Percentiles rank a stretch among this genome's conserved stretches.
These are phyloP conservation scores for Corymbia maculata DNA, from an alignment of 345 rosid genomes.

Conservation along the genomic window DNA sequence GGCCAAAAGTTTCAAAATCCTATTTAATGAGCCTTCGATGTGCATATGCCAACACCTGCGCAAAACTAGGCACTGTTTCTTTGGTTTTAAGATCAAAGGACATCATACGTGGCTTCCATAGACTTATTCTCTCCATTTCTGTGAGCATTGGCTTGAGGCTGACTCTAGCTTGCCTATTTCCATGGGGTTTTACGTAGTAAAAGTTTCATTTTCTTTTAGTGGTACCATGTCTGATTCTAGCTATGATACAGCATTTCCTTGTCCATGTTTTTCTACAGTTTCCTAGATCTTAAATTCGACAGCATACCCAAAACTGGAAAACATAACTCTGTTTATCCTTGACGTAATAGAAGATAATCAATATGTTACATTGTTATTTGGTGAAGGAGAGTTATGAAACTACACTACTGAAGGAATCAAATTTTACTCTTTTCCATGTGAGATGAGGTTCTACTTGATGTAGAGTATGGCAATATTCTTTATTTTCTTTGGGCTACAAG, in stretches of 20 bases:
- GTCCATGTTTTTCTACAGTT: not conserved
- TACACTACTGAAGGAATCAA: not conserved
- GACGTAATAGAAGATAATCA: not conserved
- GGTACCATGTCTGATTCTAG: not conserved
- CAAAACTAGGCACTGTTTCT: not conserved
- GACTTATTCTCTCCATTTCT: not conserved
- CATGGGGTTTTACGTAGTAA: not conserved
- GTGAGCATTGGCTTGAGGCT: not conserved
- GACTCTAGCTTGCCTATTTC: not conserved
- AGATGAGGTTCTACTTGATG: not conserved
- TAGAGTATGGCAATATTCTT: not conserved
- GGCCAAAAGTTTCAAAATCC: not conserved
- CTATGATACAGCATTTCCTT: not conserved
- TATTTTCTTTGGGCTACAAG: not conserved
- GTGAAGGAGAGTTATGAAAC: not conserved
- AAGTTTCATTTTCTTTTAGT: not conserved
- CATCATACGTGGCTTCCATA: not conserved
- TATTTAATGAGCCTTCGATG: not conserved
- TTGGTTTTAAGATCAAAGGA: not conserved
- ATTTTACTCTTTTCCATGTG: not conserved
- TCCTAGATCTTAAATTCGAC: not conserved
- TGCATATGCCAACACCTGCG: not conserved
- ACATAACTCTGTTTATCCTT: not conserved
- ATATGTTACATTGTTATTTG: not conserved
- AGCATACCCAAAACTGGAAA: not conserved